Evolutionary conservation across 768 basidiomycete genomes (phyloP), one percentile per base, ranked within the genome.

Genomic region (Lentinula sp.): DNA sequence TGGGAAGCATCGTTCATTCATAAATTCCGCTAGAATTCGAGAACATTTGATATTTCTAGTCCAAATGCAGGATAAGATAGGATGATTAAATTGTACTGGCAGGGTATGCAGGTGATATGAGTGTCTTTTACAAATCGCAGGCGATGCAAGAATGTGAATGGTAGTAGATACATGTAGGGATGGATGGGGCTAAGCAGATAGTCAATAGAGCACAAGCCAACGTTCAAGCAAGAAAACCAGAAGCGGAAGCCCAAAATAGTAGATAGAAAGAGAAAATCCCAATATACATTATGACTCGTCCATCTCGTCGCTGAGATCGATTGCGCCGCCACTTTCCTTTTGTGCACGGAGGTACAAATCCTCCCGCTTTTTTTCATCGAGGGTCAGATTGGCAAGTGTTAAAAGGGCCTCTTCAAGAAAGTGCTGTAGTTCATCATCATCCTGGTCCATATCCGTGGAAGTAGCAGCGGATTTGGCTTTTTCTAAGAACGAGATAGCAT

Each of bases 301-400:
- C 72, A 73, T 71, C 33, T 57, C 39, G 54, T 62, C 65, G n/a
- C 64, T 73, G 36, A 77, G 65, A 53, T 71, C 71, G 37, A 79
- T 59, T 39, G 70, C 69, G 39, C 73, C 76, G 15, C 76, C 80
- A 6, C 76, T 80, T 68, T 83, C 82, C 23, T 66, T 64, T 71
- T 82, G 74, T 12, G 85, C 85, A 23, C 80, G 70, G 20, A 66
- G 65, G 67, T 85, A 86, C 63, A 86, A 70, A 65, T 74, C 76
- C 70, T 86, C 85, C 37, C 82, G 73, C 62, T 75, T 71, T 45
- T 64, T 67, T 67, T 73, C 74, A 64, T 85, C 81, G 59, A 67
- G 66, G 2, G 83, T 85, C 42, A 87, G 67, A 66, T 86, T 86
- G 33, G 83, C 86, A 18, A 87, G 75, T 43, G 83, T 81, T 46